These are phyloP conservation scores for Trifolium fragiferum DNA, from an alignment of 306 rosid species.

Conservation along the genomic window DNA sequence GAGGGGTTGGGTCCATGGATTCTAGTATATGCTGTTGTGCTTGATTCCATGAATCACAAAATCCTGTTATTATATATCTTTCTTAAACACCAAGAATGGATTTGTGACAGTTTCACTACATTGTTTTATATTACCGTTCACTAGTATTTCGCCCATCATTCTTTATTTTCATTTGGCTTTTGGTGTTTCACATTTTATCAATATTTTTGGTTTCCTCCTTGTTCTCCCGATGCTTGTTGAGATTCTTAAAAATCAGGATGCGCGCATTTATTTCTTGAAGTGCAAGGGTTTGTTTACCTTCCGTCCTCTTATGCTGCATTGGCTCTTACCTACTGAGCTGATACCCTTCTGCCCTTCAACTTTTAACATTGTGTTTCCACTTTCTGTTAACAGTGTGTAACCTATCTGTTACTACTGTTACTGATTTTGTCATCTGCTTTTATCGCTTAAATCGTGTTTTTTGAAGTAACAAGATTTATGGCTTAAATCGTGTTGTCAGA, in stretches of 20 bases:
- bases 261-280: background rate
- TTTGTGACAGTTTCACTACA: slow-evolving; percentile 1
- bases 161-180: slow-evolving; percentile 31
- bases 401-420: background rate
- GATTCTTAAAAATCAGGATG: slow-evolving; percentile 13
- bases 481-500: background rate
- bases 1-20: slow-evolving; percentile 29
- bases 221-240: background rate
- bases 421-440: slow-evolving; percentile 23
- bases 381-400: slow-evolving; percentile 1
- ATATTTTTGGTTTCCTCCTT: background rate
- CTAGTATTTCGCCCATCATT: background rate
- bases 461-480: too few species aligned
- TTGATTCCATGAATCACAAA: slow-evolving; percentile 29
- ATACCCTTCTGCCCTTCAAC: background rate
- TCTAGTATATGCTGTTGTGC: slow-evolving; percentile 2
- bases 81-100: background rate
- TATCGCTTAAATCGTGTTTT: background rate
- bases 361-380: slow-evolving; percentile 10
- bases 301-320: background rate
- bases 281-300: background rate
- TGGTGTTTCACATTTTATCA: slow-evolving; percentile 1
- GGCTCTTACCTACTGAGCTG: background rate
- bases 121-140: slow-evolving; percentile 1
- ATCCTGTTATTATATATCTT: background rate